These are phyloP conservation scores for Brettanomyces bruxellensis DNA, from an alignment of 805 yeast species.

Conservation along the genomic window DNA sequence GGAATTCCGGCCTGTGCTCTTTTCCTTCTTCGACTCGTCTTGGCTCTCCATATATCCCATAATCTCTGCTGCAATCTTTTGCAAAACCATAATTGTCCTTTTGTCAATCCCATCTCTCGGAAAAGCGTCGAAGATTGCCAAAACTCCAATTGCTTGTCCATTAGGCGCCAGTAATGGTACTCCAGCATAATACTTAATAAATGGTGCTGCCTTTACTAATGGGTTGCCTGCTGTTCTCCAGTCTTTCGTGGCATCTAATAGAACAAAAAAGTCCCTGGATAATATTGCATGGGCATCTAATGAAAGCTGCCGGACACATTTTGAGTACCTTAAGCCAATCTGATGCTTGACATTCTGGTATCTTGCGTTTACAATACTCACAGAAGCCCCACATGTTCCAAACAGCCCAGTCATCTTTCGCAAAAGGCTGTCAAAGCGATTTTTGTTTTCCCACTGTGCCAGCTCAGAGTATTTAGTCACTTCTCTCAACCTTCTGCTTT, in stretches of 20 bases:
- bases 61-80: slow-evolving; percentile 31
- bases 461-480: slow-evolving; percentile 31
- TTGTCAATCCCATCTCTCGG: slow-evolving; percentile 30
- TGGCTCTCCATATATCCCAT: slow-evolving; percentile 27
- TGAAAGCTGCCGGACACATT: slow-evolving; percentile 46
- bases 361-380: slow-evolving; percentile 45
- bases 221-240: slow-evolving; percentile 65
- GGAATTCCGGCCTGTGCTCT: not conserved
- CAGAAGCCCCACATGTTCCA: slow-evolving; percentile 42
- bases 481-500: slow-evolving; percentile 33
- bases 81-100: slow-evolving; percentile 27
- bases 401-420: slow-evolving; percentile 31
- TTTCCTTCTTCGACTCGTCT: not conserved
- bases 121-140: slow-evolving; percentile 47
- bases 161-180: slow-evolving; percentile 40
- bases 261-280: slow-evolving; percentile 43
- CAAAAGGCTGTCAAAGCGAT: slow-evolving; percentile 30
- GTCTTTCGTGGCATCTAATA: slow-evolving; percentile 54
- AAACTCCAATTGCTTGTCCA: slow-evolving; percentile 43
- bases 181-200: slow-evolving; percentile 54
- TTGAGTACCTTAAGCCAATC: slow-evolving; percentile 36
- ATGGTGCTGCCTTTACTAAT: slow-evolving; percentile 51
- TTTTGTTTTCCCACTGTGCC: slow-evolving; percentile 41
- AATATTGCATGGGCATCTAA: slow-evolving; percentile 63
- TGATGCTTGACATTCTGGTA: slow-evolving; percentile 43